A percentile compares a stretch with the other conserved stretches of the same genome.
Evolutionary conservation across 2,329 filamentous ascomycete species (phyloP).

Genomic region (Beauveria asiatica): DNA sequence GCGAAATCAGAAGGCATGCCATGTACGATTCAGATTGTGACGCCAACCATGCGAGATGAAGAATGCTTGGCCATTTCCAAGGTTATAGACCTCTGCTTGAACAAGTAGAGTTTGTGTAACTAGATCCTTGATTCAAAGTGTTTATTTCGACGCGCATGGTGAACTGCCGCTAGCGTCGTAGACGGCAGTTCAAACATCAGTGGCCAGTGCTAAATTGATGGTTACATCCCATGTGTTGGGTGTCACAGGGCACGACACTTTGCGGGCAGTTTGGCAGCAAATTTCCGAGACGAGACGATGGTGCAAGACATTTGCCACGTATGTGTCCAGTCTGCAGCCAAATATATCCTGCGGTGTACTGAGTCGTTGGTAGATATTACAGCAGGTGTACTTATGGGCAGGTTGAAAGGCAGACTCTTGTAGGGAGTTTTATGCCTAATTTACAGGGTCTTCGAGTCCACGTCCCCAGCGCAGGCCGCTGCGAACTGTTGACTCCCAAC

Average conservation of each 20-base stretch:
- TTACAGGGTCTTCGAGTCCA: not conserved
- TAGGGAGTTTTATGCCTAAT: not conserved
- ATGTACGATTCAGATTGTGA: constrained; percentile 37
- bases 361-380: not conserved
- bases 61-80: constrained; percentile 26
- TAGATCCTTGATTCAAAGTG: too few species aligned
- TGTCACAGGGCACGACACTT: not conserved
- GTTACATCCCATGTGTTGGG: not conserved
- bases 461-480: not conserved
- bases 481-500: not conserved
- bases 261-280: not conserved
- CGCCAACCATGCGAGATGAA: constrained; percentile 39
- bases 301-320: not conserved
- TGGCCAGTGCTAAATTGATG: too few species aligned
- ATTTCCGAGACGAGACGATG: not conserved
- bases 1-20: constrained; percentile 33
- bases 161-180: too few species aligned
- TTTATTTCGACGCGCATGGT: too few species aligned
- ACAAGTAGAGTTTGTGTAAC: not conserved
- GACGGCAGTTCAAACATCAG: too few species aligned
- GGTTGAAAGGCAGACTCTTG: not conserved
- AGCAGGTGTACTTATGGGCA: not conserved
- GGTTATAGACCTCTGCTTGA: constrained; percentile 12
- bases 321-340: too few species aligned
- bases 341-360: too few species aligned